Evolutionary conservation across 345 rosid genomes (phyloP).

Genomic region (Populus nigra): DNA sequence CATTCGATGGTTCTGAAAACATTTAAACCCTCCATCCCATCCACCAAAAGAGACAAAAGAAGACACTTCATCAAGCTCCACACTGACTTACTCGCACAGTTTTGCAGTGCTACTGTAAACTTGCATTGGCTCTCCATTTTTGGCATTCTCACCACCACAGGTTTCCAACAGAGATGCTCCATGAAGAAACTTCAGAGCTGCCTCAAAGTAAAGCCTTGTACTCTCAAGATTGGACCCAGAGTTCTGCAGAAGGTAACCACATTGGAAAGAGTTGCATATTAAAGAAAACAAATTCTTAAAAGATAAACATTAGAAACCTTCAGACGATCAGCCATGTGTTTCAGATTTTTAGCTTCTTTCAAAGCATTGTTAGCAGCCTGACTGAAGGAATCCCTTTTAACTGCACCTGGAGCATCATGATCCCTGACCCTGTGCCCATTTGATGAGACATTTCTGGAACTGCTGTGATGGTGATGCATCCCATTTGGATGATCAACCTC

Average conservation of each 20-base stretch:
- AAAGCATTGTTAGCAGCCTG: constrained; percentile 68
- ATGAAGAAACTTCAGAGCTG: constrained; percentile 89
- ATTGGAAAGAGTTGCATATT: constrained; percentile 10
- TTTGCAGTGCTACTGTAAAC: constrained; percentile 84
- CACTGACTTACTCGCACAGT: constrained; percentile 83
- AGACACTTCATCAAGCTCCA: background rate
- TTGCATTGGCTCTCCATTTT: constrained; percentile 64
- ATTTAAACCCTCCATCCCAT: constrained; percentile 19
- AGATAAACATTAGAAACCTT: constrained; percentile 52
- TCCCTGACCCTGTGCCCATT: constrained; percentile 55
- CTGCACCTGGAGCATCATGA: constrained; percentile 61
- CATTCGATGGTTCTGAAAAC: background rate
- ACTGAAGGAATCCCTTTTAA: constrained; percentile 60
- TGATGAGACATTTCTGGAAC: constrained; percentile 43
- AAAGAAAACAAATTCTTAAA: constrained; percentile 7
- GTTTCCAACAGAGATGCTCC: constrained; percentile 77
- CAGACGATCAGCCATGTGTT: constrained; percentile 89
- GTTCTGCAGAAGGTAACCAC: constrained; percentile 42
- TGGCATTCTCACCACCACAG: constrained; percentile 57
- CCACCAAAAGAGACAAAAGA: background rate
- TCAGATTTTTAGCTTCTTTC: constrained; percentile 90
- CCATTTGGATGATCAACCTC: constrained; percentile 51
- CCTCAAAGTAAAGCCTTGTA: constrained; percentile 86
- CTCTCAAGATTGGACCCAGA: constrained; percentile 58
- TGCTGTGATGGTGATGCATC: constrained; percentile 38